Conservation (phyloP, 352 stramenopile genomes). For the Aphanomyces euteiches region DNA sequence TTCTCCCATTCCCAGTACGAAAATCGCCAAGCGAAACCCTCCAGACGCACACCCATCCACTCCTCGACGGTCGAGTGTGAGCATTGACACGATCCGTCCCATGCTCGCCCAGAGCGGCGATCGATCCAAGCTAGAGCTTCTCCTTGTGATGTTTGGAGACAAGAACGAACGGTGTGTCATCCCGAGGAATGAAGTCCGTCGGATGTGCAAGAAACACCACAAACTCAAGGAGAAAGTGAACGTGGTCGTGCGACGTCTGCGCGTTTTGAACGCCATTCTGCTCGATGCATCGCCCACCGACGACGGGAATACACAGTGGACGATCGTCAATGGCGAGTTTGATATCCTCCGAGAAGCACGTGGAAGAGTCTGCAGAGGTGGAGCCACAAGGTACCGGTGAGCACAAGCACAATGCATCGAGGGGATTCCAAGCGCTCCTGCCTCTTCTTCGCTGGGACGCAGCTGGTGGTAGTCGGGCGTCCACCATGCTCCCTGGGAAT, state of each 20-base stretch:
- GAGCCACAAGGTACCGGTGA: not conserved
- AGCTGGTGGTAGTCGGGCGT: not conserved
- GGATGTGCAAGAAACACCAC: constrained; percentile 4
- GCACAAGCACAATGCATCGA: not conserved
- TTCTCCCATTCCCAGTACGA: not conserved
- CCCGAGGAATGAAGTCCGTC: not conserved
- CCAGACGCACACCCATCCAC: not conserved
- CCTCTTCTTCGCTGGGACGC: not conserved
- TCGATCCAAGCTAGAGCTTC: not conserved
- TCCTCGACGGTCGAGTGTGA: not conserved
- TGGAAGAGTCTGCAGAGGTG: not conserved
- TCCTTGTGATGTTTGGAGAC: constrained; percentile 9
- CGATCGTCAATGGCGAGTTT: constrained; percentile 2
- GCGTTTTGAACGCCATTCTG: not conserved
- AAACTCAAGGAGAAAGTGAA: constrained; percentile 4
- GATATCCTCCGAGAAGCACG: constrained; percentile 13
- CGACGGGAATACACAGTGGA: not conserved
- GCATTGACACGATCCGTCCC: constrained; percentile 4
- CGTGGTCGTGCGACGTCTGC: not conserved
- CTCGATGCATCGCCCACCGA: not conserved
- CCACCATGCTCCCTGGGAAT: too few species aligned
- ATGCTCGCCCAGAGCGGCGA: constrained; percentile 1
- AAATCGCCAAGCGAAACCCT: not conserved
- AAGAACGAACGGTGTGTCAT: constrained; percentile 12
- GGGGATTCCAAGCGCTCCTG: not conserved